Evolutionary conservation across 805 yeast species (phyloP).

Genomic region (Vanderwaltozyma polyspora): DNA sequence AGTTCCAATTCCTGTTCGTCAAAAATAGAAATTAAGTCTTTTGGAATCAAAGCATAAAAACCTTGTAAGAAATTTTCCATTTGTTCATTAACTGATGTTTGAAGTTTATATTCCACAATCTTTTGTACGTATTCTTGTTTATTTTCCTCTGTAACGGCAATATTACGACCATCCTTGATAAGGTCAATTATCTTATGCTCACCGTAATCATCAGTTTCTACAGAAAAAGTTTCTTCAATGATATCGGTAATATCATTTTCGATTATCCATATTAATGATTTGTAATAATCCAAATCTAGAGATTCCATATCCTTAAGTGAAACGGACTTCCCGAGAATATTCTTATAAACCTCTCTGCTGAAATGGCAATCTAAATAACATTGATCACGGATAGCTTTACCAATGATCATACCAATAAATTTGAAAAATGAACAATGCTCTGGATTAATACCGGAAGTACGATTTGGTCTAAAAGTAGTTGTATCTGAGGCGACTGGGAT

Average conservation of each 20-base stretch:
- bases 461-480: constrained; percentile 90
- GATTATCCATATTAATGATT: constrained; percentile 88
- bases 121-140: constrained; percentile 78
- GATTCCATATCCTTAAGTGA: constrained; percentile 90
- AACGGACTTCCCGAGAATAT: constrained; percentile 67
- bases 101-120: constrained; percentile 79
- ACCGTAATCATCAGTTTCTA: constrained; percentile 89
- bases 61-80: constrained; percentile 78
- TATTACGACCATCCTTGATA: constrained; percentile 68
- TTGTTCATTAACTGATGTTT: constrained; percentile 76
- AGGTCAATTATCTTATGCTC: constrained; percentile 77
- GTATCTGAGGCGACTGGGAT: constrained; percentile 84
- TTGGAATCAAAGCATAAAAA: constrained; percentile 81
- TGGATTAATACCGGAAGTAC: constrained; percentile 85
- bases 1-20: constrained; percentile 94
- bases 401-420: constrained; percentile 87
- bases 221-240: constrained; percentile 86
- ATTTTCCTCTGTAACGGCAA: constrained; percentile 82
- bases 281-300: constrained; percentile 82
- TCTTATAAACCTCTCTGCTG: constrained; percentile 87
- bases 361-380: constrained; percentile 88
- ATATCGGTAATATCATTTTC: constrained; percentile 95
- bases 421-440: constrained; percentile 88
- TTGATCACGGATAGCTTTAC: constrained; percentile 84
- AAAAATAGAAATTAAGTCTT: constrained; percentile 72